These are phyloP conservation scores for Platanthera zijinensis DNA, from an alignment of 106 monocot species.

Conservation along the genomic window DNA sequence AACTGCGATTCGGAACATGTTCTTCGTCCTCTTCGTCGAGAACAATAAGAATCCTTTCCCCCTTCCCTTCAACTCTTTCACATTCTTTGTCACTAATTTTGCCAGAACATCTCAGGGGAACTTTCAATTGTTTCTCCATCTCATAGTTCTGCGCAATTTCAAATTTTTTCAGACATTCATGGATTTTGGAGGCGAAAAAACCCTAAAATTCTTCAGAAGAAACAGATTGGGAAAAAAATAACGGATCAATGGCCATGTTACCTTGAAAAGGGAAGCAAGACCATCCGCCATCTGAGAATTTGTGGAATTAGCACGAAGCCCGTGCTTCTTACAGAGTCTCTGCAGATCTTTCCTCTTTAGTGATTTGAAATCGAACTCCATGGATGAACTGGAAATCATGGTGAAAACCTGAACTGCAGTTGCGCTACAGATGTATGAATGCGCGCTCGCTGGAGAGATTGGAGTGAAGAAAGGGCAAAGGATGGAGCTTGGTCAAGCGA, in stretches of 20 bases:
- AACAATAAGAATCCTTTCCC: slow-evolving; percentile 6
- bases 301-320: slow-evolving; percentile 26
- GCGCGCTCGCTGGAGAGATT: too few relatives aligned
- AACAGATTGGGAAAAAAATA: not conserved
- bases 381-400: not conserved
- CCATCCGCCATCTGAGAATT: slow-evolving; percentile 28
- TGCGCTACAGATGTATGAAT: too few relatives aligned
- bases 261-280: slow-evolving; percentile 27
- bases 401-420: too few relatives aligned
- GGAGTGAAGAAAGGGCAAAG: too few relatives aligned
- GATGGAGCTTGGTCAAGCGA: too few relatives aligned
- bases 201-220: not conserved
- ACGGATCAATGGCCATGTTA: not conserved
- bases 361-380: slow-evolving; percentile 23
- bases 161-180: not conserved
- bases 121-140: slow-evolving; percentile 16
- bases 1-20: not conserved
- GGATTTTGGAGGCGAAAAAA: not conserved
- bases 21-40: slow-evolving; percentile 8
- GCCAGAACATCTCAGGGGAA: slow-evolving; percentile 23
- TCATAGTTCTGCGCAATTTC: not conserved
- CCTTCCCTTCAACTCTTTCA: slow-evolving; percentile 26
- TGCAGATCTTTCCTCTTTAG: slow-evolving; percentile 40
- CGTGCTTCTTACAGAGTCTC: slow-evolving; percentile 32
- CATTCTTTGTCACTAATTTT: slow-evolving; percentile 16